A percentile compares a stretch with the other conserved stretches of the same genome.
Conservation (phyloP, 2,329 filamentous ascomycete species). For the Pseudogymnoascus sp. region DNA sequence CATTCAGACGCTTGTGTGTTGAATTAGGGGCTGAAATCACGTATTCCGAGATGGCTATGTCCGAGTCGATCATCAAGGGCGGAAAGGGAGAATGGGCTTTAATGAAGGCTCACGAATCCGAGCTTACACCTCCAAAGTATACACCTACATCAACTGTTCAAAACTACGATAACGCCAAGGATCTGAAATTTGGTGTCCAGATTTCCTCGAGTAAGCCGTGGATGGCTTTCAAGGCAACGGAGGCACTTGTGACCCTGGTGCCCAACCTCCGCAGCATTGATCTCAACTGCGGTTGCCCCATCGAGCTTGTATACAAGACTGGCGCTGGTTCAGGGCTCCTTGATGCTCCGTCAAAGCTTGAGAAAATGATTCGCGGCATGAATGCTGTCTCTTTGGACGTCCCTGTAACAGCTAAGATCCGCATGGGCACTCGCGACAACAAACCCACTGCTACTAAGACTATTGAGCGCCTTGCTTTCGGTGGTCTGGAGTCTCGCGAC, state of each 20-base stretch:
- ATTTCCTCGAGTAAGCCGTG: slow-evolving; percentile 89
- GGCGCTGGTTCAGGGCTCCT: slow-evolving; percentile 87
- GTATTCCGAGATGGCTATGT: slow-evolving; percentile 98
- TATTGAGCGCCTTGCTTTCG: slow-evolving; percentile 74
- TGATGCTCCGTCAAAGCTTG: slow-evolving; percentile 78
- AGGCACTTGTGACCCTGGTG: slow-evolving; percentile 66
- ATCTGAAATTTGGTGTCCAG: slow-evolving; percentile 85
- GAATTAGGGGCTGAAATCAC: slow-evolving; percentile 86
- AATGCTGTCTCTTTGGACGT: slow-evolving; percentile 83
- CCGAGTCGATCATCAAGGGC: slow-evolving; percentile 80
- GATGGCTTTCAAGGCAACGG: slow-evolving; percentile 80
- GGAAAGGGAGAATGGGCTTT: slow-evolving; percentile 90
- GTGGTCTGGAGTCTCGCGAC: slow-evolving; percentile 62
- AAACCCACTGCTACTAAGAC: slow-evolving; percentile 72
- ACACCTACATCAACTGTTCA: slow-evolving; percentile 40
- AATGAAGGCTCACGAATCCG: slow-evolving; percentile 82
- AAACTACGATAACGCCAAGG: slow-evolving; percentile 72
- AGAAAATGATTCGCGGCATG: slow-evolving; percentile 95
- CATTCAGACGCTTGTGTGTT: slow-evolving; percentile 83
- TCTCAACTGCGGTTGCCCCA: slow-evolving; percentile 93
- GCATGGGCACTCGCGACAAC: slow-evolving; percentile 77
- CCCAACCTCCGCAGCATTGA: slow-evolving; percentile 86
- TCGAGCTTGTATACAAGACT: slow-evolving; percentile 82
- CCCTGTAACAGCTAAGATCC: slow-evolving; percentile 89
- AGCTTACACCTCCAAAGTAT: slow-evolving; percentile 64